Evolutionary conservation across 257 asterid species (phyloP).

Genomic region (Rauvolfia tetraphylla): DNA sequence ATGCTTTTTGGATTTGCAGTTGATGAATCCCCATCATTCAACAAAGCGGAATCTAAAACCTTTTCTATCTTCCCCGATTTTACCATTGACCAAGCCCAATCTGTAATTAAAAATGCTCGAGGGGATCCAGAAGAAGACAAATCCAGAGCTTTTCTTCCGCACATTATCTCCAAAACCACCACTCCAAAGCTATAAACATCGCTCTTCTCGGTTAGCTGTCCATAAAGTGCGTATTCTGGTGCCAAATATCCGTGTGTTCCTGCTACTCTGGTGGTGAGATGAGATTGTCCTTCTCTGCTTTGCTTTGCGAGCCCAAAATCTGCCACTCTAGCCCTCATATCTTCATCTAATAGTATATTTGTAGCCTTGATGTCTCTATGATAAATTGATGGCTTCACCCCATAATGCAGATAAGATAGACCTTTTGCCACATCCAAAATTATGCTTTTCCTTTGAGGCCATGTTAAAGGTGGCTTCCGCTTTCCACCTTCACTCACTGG

Average conservation of each 20-base stretch:
- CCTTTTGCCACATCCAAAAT: conserved; percentile 86
- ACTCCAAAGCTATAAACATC: conserved; percentile 93
- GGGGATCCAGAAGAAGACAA: conserved; percentile 46
- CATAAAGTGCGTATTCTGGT: conserved; percentile 88
- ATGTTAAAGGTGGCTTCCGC: conserved; percentile 35
- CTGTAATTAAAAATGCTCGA: conserved; percentile 54
- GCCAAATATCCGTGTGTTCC: conserved; percentile 95
- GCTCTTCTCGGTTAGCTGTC: conserved; percentile 83
- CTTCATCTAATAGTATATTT: conserved; percentile 68
- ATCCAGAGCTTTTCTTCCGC: conserved; percentile 87
- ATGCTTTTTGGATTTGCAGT: conserved; percentile 53
- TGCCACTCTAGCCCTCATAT: conserved; percentile 87
- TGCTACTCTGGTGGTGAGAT: conserved; percentile 84
- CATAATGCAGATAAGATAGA: conserved; percentile 68
- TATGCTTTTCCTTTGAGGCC: conserved; percentile 81
- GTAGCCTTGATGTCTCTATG: conserved; percentile 89
- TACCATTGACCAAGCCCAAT: conserved; percentile 90
- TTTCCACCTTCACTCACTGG: conserved; percentile 14
- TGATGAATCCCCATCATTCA: conserved; percentile 40
- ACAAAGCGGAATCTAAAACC: conserved; percentile 47
- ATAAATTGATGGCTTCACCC: conserved; percentile 77
- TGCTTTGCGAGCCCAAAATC: conserved; percentile 85
- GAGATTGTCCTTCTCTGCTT: conserved; percentile 74
- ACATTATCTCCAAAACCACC: conserved; percentile 86
- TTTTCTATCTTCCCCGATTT: conserved; percentile 55